Conservation (phyloP, 2,329 filamentous ascomycete genomes). For the Myriosclerotinia duriaeana region DNA sequence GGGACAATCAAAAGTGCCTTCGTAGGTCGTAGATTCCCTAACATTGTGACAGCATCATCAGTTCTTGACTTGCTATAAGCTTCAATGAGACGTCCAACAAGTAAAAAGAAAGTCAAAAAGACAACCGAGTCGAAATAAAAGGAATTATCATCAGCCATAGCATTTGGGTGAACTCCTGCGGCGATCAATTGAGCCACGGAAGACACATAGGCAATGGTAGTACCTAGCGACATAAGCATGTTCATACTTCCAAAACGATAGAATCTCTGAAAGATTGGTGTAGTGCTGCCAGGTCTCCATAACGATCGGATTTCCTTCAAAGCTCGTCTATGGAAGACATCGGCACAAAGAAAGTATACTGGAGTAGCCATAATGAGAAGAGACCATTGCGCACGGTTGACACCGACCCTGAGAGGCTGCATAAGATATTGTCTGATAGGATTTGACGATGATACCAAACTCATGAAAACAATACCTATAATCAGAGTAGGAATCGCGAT, state of each 20-base stretch:
- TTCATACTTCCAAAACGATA: conserved; percentile 98
- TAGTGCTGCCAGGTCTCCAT: conserved; percentile 74
- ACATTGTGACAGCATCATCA: conserved; percentile 77
- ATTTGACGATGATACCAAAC: conserved; percentile 63
- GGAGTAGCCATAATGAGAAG: conserved; percentile 81
- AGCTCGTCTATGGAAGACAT: conserved; percentile 78
- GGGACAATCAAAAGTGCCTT: conserved; percentile 69
- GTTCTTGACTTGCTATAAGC: conserved; percentile 90
- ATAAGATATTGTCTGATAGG: conserved; percentile 64
- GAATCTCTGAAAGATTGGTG: conserved; percentile 72
- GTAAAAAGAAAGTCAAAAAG: conserved; percentile 84
- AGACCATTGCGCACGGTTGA: conserved; percentile 74
- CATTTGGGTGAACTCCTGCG: conserved; percentile 49
- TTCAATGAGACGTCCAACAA: conserved; percentile 73
- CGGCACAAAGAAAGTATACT: conserved; percentile 82
- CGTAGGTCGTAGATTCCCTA: conserved; percentile 74
- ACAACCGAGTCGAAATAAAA: conserved; percentile 93
- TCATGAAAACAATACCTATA: conserved; percentile 91
- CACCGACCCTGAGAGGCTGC: conserved; percentile 68
- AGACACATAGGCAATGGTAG: conserved; percentile 81
- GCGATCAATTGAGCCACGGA: conserved; percentile 77
- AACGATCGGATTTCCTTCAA: conserved; percentile 75
- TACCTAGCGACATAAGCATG: conserved; percentile 85
- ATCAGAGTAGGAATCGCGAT: conserved; percentile 80
- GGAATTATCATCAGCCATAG: conserved; percentile 47